Evolutionary conservation across 192 early-diverging fungal genomes (phyloP).

Genomic region (Thamnidium elegans): DNA sequence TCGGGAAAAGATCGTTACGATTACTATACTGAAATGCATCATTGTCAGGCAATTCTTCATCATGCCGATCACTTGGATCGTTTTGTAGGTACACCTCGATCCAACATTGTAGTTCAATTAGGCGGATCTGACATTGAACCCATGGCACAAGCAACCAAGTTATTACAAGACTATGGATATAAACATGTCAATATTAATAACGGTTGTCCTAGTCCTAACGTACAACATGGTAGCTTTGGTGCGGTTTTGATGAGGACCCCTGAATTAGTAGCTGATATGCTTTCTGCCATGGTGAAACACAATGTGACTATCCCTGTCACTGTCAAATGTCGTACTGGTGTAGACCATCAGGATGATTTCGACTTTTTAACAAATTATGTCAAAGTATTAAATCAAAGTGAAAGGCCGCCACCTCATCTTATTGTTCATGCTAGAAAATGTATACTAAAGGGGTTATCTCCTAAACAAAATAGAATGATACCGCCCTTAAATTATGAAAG

Average conservation of each 20-base stretch:
- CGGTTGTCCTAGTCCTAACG: conserved; percentile 69
- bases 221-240: conserved; percentile 58
- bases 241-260: conserved; percentile 72
- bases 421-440: conserved; percentile 72
- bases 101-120: conserved; percentile 55
- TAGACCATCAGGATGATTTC: conserved; percentile 65
- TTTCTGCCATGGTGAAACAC: conserved; percentile 51
- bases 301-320: conserved; percentile 53
- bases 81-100: conserved; percentile 46
- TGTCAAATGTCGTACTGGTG: conserved; percentile 74
- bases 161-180: conserved; percentile 55
- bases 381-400: conserved; percentile 19
- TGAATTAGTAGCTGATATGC: conserved; percentile 49
- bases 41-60: conserved; percentile 51
- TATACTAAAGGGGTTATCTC: conserved; percentile 61
- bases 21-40: conserved; percentile 76
- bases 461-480: conserved; percentile 64
- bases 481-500: conserved; percentile 63
- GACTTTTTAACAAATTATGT: conserved; percentile 57
- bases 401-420: conserved; percentile 42
- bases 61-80: conserved; percentile 38
- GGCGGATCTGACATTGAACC: conserved; percentile 48
- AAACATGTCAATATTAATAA: conserved; percentile 67
- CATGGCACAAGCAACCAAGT: conserved; percentile 49
- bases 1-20: conserved; percentile 52